Conservation (phyloP, 495 filamentous ascomycete genomes). For the Symbiotaphrina buchneri region DNA sequence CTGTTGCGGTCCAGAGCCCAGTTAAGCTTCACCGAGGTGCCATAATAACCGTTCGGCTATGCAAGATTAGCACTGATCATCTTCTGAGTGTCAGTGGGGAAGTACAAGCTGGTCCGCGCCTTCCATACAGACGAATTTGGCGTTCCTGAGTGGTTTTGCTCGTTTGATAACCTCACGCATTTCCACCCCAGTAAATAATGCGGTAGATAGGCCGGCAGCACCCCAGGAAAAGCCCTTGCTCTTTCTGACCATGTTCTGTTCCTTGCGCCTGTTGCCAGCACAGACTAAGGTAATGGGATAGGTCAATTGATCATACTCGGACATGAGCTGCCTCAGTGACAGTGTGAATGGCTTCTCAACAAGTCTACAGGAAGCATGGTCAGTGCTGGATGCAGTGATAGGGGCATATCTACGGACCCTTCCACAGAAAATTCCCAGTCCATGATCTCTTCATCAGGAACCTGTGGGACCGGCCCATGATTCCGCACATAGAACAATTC, state of each 20-base stretch:
- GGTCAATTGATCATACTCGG: slow-evolving; percentile 64
- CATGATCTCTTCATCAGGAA: slow-evolving; percentile 47
- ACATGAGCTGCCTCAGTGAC: slow-evolving; percentile 49
- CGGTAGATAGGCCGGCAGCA: slow-evolving; percentile 69
- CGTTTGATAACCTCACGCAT: slow-evolving; percentile 49
- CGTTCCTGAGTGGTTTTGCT: slow-evolving; percentile 45
- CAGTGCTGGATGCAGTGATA: background rate
- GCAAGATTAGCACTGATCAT: slow-evolving; percentile 2
- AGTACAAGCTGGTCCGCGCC: slow-evolving; percentile 62
- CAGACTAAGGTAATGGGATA: slow-evolving; percentile 81
- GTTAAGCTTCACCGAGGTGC: slow-evolving; percentile 69
- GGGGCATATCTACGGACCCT: slow-evolving; percentile 28
- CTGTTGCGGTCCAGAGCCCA: slow-evolving; percentile 73
- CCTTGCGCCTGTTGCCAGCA: slow-evolving; percentile 83
- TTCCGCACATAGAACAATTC: slow-evolving; percentile 94
- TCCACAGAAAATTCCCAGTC: slow-evolving; percentile 76
- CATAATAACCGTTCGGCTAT: slow-evolving; percentile 80
- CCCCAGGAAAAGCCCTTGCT: slow-evolving; percentile 96
- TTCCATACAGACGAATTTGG: slow-evolving; percentile 82
- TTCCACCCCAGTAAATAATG: slow-evolving; percentile 69
- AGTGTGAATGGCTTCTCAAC: slow-evolving; percentile 61
- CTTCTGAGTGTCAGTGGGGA: background rate
- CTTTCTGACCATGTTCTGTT: slow-evolving; percentile 82
- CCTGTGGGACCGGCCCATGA: slow-evolving; percentile 68
- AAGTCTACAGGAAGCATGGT: slow-evolving; percentile 17